A percentile compares a stretch with the other conserved stretches of the same genome.
phyloP scores from a whole-genome alignment of 192 early-diverging fungal species.

The Backusella morwellensis region DNA sequence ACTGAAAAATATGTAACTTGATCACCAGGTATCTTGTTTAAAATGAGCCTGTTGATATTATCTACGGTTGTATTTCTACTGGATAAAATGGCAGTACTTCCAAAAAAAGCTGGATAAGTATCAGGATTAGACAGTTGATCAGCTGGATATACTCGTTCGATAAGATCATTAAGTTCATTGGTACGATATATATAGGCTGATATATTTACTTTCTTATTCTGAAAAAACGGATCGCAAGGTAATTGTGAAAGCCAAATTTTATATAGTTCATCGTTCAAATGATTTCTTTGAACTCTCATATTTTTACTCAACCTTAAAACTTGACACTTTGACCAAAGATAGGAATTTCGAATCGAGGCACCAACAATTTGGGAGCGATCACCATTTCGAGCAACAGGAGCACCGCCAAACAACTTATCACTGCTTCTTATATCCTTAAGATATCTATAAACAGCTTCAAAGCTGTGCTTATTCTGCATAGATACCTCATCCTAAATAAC shows the following conservation, averaged over 20 bases:
- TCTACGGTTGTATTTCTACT: too few relatives aligned
- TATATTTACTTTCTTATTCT: too few relatives aligned
- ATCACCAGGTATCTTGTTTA: too few relatives aligned
- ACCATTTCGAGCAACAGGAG: not conserved
- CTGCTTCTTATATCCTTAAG: not conserved
- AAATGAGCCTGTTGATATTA: too few relatives aligned
- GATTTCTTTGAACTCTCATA: not conserved
- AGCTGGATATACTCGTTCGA: too few relatives aligned
- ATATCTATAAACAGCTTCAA: not conserved
- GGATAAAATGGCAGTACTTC: too few relatives aligned
- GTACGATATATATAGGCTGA: too few relatives aligned
- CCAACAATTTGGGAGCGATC: not conserved
- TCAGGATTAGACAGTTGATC: too few relatives aligned
- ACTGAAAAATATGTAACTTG: too few relatives aligned
- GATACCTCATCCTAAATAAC: conserved; percentile 7
- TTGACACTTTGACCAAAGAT: not conserved
- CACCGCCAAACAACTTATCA: not conserved
- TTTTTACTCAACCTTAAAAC: not conserved
- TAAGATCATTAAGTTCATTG: too few relatives aligned
- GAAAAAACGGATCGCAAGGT: too few relatives aligned
- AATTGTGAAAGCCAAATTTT: not conserved
- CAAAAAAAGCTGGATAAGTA: too few relatives aligned
- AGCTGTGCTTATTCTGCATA: not conserved
- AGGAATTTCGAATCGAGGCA: not conserved
- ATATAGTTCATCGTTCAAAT: not conserved